Evolutionary conservation across 1,139 yeast genomes (phyloP), one percentile per base, ranked within the genome.

Genomic region (Taphrina confusa): DNA sequence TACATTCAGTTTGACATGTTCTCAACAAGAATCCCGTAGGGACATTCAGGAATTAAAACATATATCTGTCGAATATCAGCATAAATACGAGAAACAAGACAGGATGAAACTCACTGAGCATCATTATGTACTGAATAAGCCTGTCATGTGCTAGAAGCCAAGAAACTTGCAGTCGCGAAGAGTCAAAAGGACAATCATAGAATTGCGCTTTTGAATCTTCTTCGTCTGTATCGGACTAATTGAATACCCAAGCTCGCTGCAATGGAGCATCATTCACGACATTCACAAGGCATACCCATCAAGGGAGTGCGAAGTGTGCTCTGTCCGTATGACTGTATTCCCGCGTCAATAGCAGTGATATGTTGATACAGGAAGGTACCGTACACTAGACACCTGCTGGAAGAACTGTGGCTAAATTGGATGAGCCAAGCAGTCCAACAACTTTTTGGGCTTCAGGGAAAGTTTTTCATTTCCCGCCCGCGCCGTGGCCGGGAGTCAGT

Each of bases 1-100:
- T 47, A 47, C 52, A 47, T 47, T 47, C 52, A 47, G 52, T 14
- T 47, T 47, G 52, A 47, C 52, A 47, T 47, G 52, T 47, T 47
- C 52, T 47, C 52, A 33, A 31, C 52, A 47, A n/a, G 40, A 47
- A 25, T 16, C 22, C 39, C 23, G n/a, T 20, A 16, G 16, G 33
- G 30, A 18, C 25, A 14, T 47, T 47, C 52, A 47, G 52, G 52
- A 47, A 47, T 47, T 47, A 47, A 47, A 47, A 47, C 52, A 47
- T 47, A 47, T 47, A 25, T 33, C 40, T 45, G 8, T 1, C 14
- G 16, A 36, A 36, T 11, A 6, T 11, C 8, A 11, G 8, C 8
- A 8, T 36, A 36, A 6, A 14, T 9, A 6, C 14, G 40, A 36
- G 16, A 11, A 9, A 14, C 8, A 8, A 11, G 11, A 16, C 14